Evolutionary conservation across 768 basidiomycete genomes (phyloP).

Genomic region (Tulasnella sp.): DNA sequence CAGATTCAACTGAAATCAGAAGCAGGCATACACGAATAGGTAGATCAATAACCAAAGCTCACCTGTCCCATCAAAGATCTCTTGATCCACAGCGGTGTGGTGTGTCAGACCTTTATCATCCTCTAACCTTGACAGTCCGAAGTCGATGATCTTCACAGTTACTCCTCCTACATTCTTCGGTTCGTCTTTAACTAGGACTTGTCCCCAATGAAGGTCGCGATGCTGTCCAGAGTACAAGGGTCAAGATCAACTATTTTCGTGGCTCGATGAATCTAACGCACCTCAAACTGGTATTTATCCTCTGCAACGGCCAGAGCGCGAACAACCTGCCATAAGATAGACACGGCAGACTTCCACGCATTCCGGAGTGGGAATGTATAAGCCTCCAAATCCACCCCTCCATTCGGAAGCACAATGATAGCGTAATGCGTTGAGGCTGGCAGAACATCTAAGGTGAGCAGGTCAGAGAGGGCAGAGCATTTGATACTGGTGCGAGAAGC

Average conservation of each 20-base stretch:
- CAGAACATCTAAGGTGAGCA: constrained; percentile 50
- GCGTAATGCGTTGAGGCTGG: constrained; percentile 70
- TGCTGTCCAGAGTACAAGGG: constrained; percentile 48
- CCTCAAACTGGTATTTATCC: constrained; percentile 75
- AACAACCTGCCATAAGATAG: constrained; percentile 84
- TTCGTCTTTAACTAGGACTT: constrained; percentile 67
- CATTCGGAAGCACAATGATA: constrained; percentile 83
- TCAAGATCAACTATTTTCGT: not conserved
- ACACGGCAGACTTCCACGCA: constrained; percentile 80
- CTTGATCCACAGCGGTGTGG: constrained; percentile 78
- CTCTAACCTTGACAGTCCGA: constrained; percentile 64
- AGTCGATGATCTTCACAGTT: constrained; percentile 79
- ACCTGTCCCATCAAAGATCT: constrained; percentile 89
- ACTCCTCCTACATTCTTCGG: constrained; percentile 44
- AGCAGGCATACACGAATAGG: not conserved
- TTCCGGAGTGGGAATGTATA: constrained; percentile 46
- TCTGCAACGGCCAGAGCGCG: constrained; percentile 73
- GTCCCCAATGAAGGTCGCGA: constrained; percentile 97
- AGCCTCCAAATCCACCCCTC: constrained; percentile 82
- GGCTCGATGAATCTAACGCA: constrained; percentile 28
- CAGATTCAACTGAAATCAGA: not conserved
- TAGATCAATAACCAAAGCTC: constrained; percentile 12
- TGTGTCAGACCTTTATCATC: constrained; percentile 50
- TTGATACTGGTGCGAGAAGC: not conserved
- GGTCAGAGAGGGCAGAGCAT: not conserved